Conservation (phyloP, 2,329 filamentous ascomycete species). For the Penicillium glabrum region DNA sequence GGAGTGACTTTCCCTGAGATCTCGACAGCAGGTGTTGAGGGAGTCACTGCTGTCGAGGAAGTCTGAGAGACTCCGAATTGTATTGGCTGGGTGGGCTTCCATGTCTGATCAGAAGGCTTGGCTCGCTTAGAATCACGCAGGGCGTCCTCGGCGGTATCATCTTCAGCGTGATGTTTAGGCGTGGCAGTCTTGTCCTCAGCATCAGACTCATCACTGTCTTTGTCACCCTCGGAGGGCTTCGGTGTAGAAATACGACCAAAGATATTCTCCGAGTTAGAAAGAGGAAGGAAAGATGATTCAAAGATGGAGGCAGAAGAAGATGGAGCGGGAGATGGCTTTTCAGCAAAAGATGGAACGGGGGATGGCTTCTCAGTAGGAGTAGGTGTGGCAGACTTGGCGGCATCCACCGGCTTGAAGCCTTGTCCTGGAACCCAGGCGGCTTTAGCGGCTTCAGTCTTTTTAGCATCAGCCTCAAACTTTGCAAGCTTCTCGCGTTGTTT, state of each 20-base stretch:
- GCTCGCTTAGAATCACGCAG: conserved; percentile 17
- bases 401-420: conserved; percentile 34
- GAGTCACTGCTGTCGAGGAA: conserved; percentile 18
- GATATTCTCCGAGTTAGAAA: conserved; percentile 34
- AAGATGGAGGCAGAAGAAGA: conserved; percentile 28
- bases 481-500: conserved; percentile 47
- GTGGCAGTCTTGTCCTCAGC: conserved; percentile 17
- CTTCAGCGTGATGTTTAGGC: conserved; percentile 18
- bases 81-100: conserved; percentile 49
- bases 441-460: conserved; percentile 20
- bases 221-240: conserved; percentile 23
- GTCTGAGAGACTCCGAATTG: conserved; percentile 40
- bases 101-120: conserved; percentile 44
- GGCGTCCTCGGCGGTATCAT: conserved; percentile 21
- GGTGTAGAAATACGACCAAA: conserved; percentile 39
- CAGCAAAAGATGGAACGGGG: conserved; percentile 11
- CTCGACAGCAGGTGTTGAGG: conserved; percentile 11
- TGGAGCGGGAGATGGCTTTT: conserved; percentile 5
- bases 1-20: conserved; percentile 26
- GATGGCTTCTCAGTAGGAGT: neutral
- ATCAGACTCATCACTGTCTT: conserved; percentile 26
- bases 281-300: conserved; percentile 26
- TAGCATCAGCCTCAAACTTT: conserved; percentile 39
- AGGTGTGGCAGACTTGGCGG: conserved; percentile 13
- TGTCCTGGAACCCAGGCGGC: conserved; percentile 32